phyloP scores from a whole-genome alignment of 75 land plant species.

The Cryptomeria japonica region DNA sequence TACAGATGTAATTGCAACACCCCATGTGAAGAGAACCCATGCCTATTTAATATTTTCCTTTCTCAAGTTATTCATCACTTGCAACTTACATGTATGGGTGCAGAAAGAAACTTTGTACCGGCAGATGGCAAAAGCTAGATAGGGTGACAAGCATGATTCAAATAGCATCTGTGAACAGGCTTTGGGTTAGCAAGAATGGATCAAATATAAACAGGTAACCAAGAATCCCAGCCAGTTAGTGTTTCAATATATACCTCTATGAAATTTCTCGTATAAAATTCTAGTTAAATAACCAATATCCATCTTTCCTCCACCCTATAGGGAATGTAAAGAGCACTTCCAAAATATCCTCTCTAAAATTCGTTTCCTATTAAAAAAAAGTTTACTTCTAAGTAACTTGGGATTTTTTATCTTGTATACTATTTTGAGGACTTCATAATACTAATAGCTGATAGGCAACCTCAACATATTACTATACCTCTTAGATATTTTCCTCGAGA shows the following conservation, averaged over 20 bases:
- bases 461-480: neutral
- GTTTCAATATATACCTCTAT: neutral
- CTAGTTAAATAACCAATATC: too few relatives aligned
- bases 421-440: neutral
- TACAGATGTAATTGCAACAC: neutral
- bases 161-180: neutral
- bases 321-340: too few relatives aligned
- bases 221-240: neutral
- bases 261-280: too few relatives aligned
- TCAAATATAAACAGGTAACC: neutral
- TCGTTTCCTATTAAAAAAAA: neutral
- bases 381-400: neutral
- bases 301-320: too few relatives aligned
- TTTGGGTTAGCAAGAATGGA: neutral
- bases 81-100: too few relatives aligned
- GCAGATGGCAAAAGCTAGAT: too few relatives aligned
- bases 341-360: neutral
- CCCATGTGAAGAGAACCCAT: neutral
- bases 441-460: neutral
- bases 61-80: neutral
- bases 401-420: neutral
- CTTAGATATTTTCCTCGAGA: neutral
- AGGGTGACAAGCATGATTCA: too few relatives aligned
- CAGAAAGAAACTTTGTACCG: too few relatives aligned
- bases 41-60: neutral